These are phyloP conservation scores for Edaphochlamys debaryana DNA, from an alignment of 139 green algal species.

Conservation along the genomic window DNA sequence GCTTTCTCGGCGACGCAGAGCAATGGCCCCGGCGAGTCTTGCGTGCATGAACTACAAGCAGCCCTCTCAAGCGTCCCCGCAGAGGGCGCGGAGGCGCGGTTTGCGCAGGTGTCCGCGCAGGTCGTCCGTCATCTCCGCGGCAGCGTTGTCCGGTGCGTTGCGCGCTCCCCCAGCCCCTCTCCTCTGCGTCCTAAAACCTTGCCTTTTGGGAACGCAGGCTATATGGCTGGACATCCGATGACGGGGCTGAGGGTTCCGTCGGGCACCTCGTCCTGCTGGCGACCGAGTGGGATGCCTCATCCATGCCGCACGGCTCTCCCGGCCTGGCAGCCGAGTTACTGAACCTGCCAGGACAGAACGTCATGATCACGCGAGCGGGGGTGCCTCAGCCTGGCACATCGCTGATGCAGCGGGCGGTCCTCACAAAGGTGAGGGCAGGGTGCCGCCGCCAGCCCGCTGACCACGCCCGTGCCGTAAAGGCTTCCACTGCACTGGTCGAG, in stretches of 20 bases:
- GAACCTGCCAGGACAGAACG: slow-evolving; percentile 1
- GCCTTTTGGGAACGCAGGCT: not conserved
- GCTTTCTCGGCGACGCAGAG: too few species aligned
- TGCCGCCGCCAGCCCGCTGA: too few species aligned
- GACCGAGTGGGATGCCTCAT: not conserved
- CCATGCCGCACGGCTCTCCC: too few species aligned
- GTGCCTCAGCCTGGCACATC: not conserved
- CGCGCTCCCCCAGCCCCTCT: not conserved
- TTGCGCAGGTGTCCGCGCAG: not conserved
- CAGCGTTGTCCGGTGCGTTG: not conserved
- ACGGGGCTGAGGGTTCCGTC: not conserved
- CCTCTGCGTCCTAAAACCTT: not conserved
- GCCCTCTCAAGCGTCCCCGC: slow-evolving; percentile 4
- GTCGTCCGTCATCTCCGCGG: not conserved
- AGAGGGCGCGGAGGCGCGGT: slow-evolving; percentile 8
- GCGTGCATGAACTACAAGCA: not conserved
- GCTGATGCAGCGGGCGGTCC: slow-evolving; percentile 27
- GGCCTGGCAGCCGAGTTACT: too few species aligned
- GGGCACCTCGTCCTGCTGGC: slow-evolving; percentile 17
- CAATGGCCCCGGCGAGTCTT: too few species aligned
- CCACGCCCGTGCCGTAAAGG: too few species aligned
- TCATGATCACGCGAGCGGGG: not conserved
- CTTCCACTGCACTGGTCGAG: too few species aligned
- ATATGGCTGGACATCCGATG: slow-evolving; percentile 22
- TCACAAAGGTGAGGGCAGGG: not conserved